Evolutionary conservation across 768 basidiomycete genomes (phyloP).

Genomic region (Phaffia tasmanica): DNA sequence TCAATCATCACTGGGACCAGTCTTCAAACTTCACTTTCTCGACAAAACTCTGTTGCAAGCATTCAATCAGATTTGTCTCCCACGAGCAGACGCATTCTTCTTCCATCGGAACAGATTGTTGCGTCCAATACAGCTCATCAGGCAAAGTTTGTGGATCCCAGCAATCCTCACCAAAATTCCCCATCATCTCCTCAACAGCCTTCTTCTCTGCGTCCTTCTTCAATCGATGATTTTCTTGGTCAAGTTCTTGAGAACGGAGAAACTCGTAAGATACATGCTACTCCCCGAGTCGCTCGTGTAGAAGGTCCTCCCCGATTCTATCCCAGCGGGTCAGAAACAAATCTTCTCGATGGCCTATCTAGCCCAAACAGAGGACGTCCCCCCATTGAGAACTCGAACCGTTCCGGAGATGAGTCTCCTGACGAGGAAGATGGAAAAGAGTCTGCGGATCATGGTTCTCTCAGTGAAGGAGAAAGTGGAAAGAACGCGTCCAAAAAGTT

Average conservation of each 20-base stretch:
- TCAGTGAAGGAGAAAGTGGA: constrained; percentile 44
- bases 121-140: neutral
- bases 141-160: neutral
- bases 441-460: constrained; percentile 32
- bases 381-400: constrained; percentile 6
- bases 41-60: neutral
- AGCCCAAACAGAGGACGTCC: constrained; percentile 2
- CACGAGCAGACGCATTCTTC: neutral
- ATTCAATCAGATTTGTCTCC: neutral
- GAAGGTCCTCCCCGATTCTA: constrained; percentile 5
- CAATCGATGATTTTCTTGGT: constrained; percentile 44
- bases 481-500: constrained; percentile 44
- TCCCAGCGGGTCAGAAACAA: constrained; percentile 8
- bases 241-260: constrained; percentile 54
- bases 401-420: constrained; percentile 1
- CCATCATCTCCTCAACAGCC: neutral
- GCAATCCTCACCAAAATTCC: neutral
- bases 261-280: constrained; percentile 65
- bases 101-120: neutral
- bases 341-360: neutral
- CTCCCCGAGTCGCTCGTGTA: constrained; percentile 63
- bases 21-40: neutral
- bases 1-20: constrained; percentile 1
- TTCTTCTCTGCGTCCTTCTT: constrained; percentile 12
- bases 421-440: constrained; percentile 9